Evolutionary conservation across 345 rosid species (phyloP).

Genomic region (Rhodamnia argentea): DNA sequence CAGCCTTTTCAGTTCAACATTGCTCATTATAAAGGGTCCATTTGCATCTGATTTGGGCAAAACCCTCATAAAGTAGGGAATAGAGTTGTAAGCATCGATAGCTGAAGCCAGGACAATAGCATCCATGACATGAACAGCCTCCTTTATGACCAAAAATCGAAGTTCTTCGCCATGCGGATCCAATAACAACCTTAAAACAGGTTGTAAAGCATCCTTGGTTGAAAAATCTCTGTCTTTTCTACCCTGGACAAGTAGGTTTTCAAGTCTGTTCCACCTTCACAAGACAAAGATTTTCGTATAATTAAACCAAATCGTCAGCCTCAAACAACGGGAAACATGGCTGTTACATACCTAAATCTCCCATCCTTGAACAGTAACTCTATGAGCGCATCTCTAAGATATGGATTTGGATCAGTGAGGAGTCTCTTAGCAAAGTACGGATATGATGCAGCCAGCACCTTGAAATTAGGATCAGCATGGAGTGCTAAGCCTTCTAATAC

Average conservation of each 20-base stretch:
- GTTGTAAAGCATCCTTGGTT: slow-evolving; percentile 83
- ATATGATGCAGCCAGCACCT: slow-evolving; percentile 91
- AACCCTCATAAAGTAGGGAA: slow-evolving; percentile 44
- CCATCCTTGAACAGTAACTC: slow-evolving; percentile 98
- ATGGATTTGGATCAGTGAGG: slow-evolving; percentile 93
- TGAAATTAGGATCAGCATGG: slow-evolving; percentile 83
- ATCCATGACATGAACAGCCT: slow-evolving; percentile 72
- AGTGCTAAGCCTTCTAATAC: slow-evolving; percentile 97
- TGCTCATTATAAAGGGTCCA: slow-evolving; percentile 47
- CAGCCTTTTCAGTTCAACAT: slow-evolving; percentile 45
- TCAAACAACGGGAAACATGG: neutral
- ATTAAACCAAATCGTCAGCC: neutral
- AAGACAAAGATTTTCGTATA: neutral
- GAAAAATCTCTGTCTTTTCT: slow-evolving; percentile 90
- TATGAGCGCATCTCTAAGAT: slow-evolving; percentile 91
- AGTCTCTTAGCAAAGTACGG: slow-evolving; percentile 98
- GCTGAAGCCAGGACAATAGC: slow-evolving; percentile 52
- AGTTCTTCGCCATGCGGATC: slow-evolving; percentile 80
- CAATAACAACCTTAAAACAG: slow-evolving; percentile 66
- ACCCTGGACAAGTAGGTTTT: slow-evolving; percentile 85
- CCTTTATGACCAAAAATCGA: slow-evolving; percentile 60
- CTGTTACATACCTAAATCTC: slow-evolving; percentile 49
- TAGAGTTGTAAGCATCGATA: slow-evolving; percentile 55
- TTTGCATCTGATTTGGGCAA: slow-evolving; percentile 38
- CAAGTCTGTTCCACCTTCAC: slow-evolving; percentile 89